Conservation (phyloP, 2,329 filamentous ascomycete genomes). For the Aspergillus brunneoviolaceus region DNA sequence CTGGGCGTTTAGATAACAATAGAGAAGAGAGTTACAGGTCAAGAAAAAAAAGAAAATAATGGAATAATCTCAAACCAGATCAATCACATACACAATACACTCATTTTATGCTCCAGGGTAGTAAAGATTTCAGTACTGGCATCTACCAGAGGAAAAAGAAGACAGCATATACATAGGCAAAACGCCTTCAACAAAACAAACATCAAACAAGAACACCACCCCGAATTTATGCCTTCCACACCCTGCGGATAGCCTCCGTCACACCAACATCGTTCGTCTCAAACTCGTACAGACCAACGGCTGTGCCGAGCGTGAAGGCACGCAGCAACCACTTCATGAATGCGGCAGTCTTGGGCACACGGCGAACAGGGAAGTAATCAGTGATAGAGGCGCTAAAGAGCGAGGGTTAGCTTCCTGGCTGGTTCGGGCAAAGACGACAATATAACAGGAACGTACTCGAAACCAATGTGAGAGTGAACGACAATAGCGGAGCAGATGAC, state of each 20-base stretch:
- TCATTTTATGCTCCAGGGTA: slow-evolving; percentile 24
- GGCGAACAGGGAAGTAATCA: slow-evolving; percentile 81
- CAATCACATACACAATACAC: slow-evolving; percentile 8
- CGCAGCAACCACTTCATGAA: slow-evolving; percentile 77
- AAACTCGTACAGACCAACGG: slow-evolving; percentile 92
- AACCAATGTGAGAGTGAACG: slow-evolving; percentile 93
- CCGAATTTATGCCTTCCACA: slow-evolving; percentile 71
- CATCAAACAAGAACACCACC: slow-evolving; percentile 26
- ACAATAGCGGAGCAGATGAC: slow-evolving; percentile 79
- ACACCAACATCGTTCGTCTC: slow-evolving; percentile 98
- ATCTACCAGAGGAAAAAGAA: slow-evolving; percentile 20
- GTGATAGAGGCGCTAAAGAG: slow-evolving; percentile 65
- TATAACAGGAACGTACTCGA: slow-evolving; percentile 60
- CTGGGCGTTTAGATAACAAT: slow-evolving; percentile 12
- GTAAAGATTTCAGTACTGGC: slow-evolving; percentile 13
- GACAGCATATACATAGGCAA: slow-evolving; percentile 38
- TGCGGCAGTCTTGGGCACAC: slow-evolving; percentile 67
- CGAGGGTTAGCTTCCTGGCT: slow-evolving; percentile 10
- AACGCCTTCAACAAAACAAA: slow-evolving; percentile 27
- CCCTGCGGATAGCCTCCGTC: slow-evolving; percentile 80
- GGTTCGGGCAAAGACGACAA: neutral
- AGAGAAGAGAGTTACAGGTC: neutral
- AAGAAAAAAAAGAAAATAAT: neutral
- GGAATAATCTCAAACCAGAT: slow-evolving; percentile 8
- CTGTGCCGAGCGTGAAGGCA: slow-evolving; percentile 73